These are phyloP conservation scores for Pezicula carpinea DNA, from an alignment of 2,329 filamentous ascomycete genomes.

Conservation along the genomic window DNA sequence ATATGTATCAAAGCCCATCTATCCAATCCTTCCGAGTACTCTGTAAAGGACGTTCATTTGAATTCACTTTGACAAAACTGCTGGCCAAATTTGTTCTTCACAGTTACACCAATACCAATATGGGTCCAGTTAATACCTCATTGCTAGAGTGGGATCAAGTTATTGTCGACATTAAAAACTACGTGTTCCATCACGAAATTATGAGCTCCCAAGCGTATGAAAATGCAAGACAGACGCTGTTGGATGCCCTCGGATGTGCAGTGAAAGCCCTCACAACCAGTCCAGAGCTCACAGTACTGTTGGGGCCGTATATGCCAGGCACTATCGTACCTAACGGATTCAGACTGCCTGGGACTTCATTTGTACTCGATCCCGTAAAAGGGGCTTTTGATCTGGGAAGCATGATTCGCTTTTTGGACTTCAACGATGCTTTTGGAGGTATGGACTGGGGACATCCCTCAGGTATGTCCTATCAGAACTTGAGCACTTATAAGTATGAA, in stretches of 20 bases:
- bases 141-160: constrained; percentile 9
- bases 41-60: too few species aligned
- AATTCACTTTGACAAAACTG: too few species aligned
- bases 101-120: too few species aligned
- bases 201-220: constrained; percentile 7
- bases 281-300: constrained; percentile 9
- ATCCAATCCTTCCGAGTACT: too few species aligned
- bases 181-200: constrained; percentile 15
- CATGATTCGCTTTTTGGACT: constrained; percentile 36
- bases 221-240: constrained; percentile 11
- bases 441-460: constrained; percentile 39
- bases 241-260: constrained; percentile 19
- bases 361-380: constrained; percentile 31
- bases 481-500: too few species aligned
- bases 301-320: constrained; percentile 13
- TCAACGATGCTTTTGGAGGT: constrained; percentile 35
- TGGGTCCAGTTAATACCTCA: too few species aligned
- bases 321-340: constrained; percentile 29
- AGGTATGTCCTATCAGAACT: constrained; percentile 9
- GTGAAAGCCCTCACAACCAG: constrained; percentile 13
- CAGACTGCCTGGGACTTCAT: constrained; percentile 33
- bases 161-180: constrained; percentile 14
- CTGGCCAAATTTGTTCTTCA: too few species aligned
- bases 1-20: too few species aligned
- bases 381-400: constrained; percentile 35